Conservation (phyloP, 495 filamentous ascomycete genomes). For the Annulohypoxylon stygium region DNA sequence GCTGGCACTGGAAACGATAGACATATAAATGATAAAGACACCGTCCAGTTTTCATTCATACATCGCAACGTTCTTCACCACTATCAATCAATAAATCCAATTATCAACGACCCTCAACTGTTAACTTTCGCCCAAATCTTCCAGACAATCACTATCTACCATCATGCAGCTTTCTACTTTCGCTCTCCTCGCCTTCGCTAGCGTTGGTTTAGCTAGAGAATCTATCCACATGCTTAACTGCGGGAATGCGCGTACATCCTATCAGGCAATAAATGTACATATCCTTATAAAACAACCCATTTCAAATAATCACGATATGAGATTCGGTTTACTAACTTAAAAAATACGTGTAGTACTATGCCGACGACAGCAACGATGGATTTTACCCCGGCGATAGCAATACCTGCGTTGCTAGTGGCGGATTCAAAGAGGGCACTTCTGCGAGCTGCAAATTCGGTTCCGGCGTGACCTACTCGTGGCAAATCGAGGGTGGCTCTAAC, state of each 20-base stretch:
- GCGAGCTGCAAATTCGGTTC: conserved; percentile 37
- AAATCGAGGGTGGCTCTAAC: conserved; percentile 9
- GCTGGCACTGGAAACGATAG: neutral
- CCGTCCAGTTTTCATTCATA: neutral
- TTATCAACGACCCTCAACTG: neutral
- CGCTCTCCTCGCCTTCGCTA: conserved; percentile 15
- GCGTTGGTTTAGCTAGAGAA: conserved; percentile 29
- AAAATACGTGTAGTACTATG: conserved; percentile 28
- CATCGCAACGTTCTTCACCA: conserved; percentile 1
- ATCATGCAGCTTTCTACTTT: conserved; percentile 24
- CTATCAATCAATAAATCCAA: neutral
- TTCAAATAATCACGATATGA: neutral
- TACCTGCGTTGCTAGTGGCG: conserved; percentile 23
- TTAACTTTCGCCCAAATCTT: neutral
- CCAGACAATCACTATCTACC: neutral
- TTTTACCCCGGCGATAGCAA: conserved; percentile 29
- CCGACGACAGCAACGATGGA: conserved; percentile 40
- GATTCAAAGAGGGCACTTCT: conserved; percentile 27
- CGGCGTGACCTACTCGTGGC: conserved; percentile 35
- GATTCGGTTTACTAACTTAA: neutral
- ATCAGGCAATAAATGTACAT: conserved; percentile 36
- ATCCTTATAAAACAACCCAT: neutral
- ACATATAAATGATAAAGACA: conserved; percentile 13
- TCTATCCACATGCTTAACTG: conserved; percentile 42
- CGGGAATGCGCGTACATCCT: neutral